Evolutionary conservation across 768 basidiomycete genomes (phyloP).

Genomic region (Podaxis carcinomalis): DNA sequence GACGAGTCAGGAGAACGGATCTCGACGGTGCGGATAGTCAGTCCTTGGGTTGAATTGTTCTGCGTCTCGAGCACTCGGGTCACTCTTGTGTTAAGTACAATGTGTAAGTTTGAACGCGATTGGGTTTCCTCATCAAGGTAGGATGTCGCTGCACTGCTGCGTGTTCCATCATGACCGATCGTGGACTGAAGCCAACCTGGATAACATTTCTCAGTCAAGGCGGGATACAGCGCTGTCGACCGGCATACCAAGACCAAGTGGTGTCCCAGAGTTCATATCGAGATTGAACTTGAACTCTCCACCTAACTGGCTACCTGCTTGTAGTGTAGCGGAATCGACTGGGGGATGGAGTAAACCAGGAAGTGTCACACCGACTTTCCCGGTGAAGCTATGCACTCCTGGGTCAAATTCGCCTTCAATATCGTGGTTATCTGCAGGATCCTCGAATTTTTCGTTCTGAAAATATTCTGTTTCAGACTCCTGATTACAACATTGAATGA

Average conservation of each 20-base stretch:
- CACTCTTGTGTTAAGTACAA: slow-evolving; percentile 26
- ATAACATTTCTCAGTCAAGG: not conserved
- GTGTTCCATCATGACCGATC: slow-evolving; percentile 16
- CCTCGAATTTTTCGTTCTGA: slow-evolving; percentile 17
- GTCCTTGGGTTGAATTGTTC: not conserved
- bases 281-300: slow-evolving; percentile 11
- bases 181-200: slow-evolving; percentile 21
- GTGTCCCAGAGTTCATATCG: slow-evolving; percentile 14
- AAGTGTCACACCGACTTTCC: slow-evolving; percentile 15
- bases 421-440: slow-evolving; percentile 16
- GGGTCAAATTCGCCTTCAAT: slow-evolving; percentile 19
- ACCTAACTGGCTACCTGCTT: slow-evolving; percentile 14
- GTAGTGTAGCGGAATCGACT: slow-evolving; percentile 18
- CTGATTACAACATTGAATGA: not conserved
- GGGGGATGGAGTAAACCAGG: slow-evolving; percentile 13
- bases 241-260: slow-evolving; percentile 11
- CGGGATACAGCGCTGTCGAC: not conserved
- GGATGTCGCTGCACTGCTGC: slow-evolving; percentile 23
- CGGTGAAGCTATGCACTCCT: slow-evolving; percentile 16
- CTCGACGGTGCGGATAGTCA: slow-evolving; percentile 10
- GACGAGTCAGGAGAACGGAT: not conserved
- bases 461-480: not conserved
- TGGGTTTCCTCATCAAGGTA: slow-evolving; percentile 21
- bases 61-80: slow-evolving; percentile 15
- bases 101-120: slow-evolving; percentile 24